Percentiles rank a stretch among this genome's conserved stretches.
Conservation (phyloP, 306 rosid genomes). For the Vigna reflexopilosa region DNA sequence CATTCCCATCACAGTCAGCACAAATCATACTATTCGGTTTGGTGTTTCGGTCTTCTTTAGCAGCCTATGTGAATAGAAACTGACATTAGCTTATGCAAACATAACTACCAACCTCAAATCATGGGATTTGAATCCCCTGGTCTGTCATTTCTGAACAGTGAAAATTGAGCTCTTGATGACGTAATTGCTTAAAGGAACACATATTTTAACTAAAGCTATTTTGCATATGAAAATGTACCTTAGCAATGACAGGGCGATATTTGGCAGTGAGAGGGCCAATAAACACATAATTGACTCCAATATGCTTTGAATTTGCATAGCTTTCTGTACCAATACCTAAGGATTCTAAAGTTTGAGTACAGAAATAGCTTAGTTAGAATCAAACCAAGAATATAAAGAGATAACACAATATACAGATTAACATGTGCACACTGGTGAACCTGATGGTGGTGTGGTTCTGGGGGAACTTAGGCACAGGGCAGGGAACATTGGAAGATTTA, state of each 20-base stretch:
- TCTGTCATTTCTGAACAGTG: too few species aligned
- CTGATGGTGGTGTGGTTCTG: conserved; percentile 48
- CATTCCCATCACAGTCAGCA: conserved; percentile 86
- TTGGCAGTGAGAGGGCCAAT: conserved; percentile 43
- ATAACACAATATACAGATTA: neutral
- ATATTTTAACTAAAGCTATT: too few species aligned
- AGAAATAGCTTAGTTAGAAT: conserved; percentile 28
- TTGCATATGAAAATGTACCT: conserved; percentile 49
- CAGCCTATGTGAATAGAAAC: conserved; percentile 53
- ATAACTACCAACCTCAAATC: neutral
- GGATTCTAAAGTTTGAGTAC: neutral
- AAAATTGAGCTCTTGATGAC: too few species aligned
- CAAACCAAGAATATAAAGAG: neutral
- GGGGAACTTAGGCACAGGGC: conserved; percentile 49
- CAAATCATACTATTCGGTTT: conserved; percentile 81
- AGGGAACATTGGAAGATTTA: conserved; percentile 54
- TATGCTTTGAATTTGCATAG: conserved; percentile 41
- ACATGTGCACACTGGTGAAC: conserved; percentile 36
- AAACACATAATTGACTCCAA: conserved; percentile 31
- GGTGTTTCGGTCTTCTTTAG: conserved; percentile 49
- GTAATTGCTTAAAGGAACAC: too few species aligned
- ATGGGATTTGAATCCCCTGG: too few species aligned
- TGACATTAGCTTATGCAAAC: neutral
- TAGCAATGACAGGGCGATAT: conserved; percentile 46
- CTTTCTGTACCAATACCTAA: conserved; percentile 27